Evolutionary conservation across 2,329 filamentous ascomycete genomes (phyloP).

Genomic region (Colletotrichum australisinense): DNA sequence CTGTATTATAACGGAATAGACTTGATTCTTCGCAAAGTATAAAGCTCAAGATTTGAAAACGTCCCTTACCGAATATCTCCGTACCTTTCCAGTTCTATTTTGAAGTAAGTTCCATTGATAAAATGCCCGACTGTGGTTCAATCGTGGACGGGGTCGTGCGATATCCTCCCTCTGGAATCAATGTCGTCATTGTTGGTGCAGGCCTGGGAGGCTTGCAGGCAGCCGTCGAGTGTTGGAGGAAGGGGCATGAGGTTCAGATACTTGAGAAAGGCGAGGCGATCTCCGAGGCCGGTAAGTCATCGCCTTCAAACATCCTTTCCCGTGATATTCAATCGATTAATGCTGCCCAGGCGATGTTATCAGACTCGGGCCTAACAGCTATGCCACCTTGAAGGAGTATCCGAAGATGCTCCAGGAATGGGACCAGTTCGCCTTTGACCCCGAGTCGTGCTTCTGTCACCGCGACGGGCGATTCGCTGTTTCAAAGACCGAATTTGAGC

Average conservation of each 20-base stretch:
- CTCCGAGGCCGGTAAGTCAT: background rate
- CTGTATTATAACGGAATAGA: no score
- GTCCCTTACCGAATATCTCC: no score
- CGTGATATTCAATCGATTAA: background rate
- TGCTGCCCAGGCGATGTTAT: background rate
- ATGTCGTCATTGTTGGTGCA: background rate
- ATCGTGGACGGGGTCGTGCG: background rate
- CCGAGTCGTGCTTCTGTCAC: background rate
- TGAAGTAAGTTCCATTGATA: no score
- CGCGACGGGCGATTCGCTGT: background rate
- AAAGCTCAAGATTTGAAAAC: no score
- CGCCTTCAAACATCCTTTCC: background rate
- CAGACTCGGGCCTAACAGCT: background rate
- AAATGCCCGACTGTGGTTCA: background rate
- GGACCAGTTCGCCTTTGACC: background rate
- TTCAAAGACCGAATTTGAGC: background rate
- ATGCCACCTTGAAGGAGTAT: background rate
- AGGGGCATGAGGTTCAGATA: background rate
- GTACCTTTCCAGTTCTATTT: no score
- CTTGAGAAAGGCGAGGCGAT: background rate
- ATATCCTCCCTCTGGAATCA: background rate
- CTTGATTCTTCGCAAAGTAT: no score
- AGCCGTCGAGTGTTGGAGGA: background rate
- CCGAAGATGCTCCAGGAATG: background rate
- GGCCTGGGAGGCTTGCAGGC: background rate